phyloP scores from a whole-genome alignment of 2,329 filamentous ascomycete species.

The Colletotrichum sp. region DNA sequence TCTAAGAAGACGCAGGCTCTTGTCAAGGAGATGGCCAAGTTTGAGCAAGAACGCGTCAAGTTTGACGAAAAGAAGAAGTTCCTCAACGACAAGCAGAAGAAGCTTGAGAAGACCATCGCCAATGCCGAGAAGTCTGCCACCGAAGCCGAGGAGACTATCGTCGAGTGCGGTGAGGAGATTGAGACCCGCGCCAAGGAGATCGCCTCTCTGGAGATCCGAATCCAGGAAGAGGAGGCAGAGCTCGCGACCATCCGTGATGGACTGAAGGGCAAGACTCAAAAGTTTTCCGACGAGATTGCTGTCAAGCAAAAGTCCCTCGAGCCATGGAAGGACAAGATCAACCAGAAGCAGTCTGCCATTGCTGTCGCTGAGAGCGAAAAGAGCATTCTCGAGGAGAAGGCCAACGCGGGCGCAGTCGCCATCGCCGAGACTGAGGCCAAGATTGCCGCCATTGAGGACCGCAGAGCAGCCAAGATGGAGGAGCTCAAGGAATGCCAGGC shows the following conservation, averaged over 20 bases:
- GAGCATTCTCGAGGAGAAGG: conserved; percentile 87
- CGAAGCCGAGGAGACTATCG: conserved; percentile 79
- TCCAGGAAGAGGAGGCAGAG: conserved; percentile 81
- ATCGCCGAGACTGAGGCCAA: conserved; percentile 85
- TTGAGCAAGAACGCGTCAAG: conserved; percentile 96
- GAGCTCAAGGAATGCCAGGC: conserved; percentile 80
- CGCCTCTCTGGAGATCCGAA: conserved; percentile 73
- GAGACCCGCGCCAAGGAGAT: conserved; percentile 79
- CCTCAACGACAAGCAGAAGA: conserved; percentile 87
- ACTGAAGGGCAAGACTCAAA: conserved; percentile 94
- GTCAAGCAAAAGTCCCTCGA: conserved; percentile 92
- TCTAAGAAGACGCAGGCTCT: conserved; percentile 83
- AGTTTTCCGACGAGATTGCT: conserved; percentile 90
- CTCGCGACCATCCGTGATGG: conserved; percentile 83
- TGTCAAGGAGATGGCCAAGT: conserved; percentile 86
- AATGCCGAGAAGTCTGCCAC: conserved; percentile 76
- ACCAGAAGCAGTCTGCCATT: conserved; percentile 91
- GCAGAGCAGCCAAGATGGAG: conserved; percentile 70
- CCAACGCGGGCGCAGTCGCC: conserved; percentile 84
- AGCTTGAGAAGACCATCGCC: conserved; percentile 86
- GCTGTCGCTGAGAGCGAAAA: conserved; percentile 95
- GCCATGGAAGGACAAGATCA: conserved; percentile 97
- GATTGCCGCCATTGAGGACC: conserved; percentile 74
- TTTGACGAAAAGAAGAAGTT: conserved; percentile 99
- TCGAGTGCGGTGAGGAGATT: conserved; percentile 80